Evolutionary conservation across 2,329 filamentous ascomycete species (phyloP).

Genomic region (Penicillium sp.): DNA sequence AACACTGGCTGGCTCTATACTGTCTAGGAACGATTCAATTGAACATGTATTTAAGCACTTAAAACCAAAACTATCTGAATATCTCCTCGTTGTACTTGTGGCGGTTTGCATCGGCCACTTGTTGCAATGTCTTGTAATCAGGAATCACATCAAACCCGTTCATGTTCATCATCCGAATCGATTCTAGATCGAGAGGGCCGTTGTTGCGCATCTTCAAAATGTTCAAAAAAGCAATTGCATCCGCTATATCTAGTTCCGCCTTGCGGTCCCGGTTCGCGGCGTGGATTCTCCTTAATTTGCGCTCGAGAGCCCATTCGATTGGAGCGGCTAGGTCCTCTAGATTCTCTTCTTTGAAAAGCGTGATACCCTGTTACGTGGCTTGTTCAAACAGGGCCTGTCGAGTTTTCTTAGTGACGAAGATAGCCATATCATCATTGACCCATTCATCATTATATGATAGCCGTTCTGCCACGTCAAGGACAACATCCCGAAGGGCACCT

Average conservation of each 20-base stretch:
- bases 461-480: not conserved
- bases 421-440: conserved; percentile 33
- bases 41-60: too few species aligned
- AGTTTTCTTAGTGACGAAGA: conserved; percentile 27
- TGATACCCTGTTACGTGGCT: conserved; percentile 32
- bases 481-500: conserved; percentile 7
- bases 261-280: conserved; percentile 21
- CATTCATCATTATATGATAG: conserved; percentile 27
- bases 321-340: conserved; percentile 32
- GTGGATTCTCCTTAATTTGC: conserved; percentile 34
- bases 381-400: conserved; percentile 26
- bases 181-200: conserved; percentile 24
- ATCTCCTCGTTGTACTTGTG: conserved; percentile 25
- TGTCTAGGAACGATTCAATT: conserved; percentile 12
- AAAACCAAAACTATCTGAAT: conserved; percentile 9
- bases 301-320: conserved; percentile 37
- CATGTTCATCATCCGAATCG: conserved; percentile 28
- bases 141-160: conserved; percentile 30
- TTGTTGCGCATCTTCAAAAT: conserved; percentile 22
- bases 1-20: conserved; percentile 28
- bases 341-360: conserved; percentile 28
- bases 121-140: conserved; percentile 28
- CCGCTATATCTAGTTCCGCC: conserved; percentile 27
- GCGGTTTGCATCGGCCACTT: conserved; percentile 29
- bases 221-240: conserved; percentile 31